These are phyloP conservation scores for Phoma herbarum DNA, from an alignment of 2,329 filamentous ascomycete genomes.

Conservation along the genomic window DNA sequence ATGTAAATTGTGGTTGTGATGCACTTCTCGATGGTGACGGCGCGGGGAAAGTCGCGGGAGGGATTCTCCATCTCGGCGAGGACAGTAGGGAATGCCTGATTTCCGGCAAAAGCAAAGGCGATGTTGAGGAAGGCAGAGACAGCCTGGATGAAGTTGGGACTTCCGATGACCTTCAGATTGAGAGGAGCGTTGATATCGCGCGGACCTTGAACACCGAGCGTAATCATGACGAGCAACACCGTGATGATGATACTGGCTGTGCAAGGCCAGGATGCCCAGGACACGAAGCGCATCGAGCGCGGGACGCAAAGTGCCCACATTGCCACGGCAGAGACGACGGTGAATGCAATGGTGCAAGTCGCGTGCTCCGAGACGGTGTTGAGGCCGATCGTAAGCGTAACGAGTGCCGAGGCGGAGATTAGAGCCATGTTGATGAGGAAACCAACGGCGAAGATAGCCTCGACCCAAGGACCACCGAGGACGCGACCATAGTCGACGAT, in stretches of 20 bases:
- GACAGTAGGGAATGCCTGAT: slow-evolving; percentile 41
- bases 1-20: slow-evolving; percentile 32
- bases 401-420: slow-evolving; percentile 38
- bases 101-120: slow-evolving; percentile 40
- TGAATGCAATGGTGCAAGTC: slow-evolving; percentile 41
- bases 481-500: slow-evolving; percentile 43
- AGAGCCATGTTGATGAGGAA: slow-evolving; percentile 44
- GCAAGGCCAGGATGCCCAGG: slow-evolving; percentile 40
- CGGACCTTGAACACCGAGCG: slow-evolving; percentile 37
- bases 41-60: slow-evolving; percentile 37
- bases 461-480: slow-evolving; percentile 37
- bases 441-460: slow-evolving; percentile 37
- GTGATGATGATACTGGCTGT: slow-evolving; percentile 34
- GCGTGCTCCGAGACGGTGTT: slow-evolving; percentile 41
- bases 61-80: slow-evolving; percentile 41
- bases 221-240: slow-evolving; percentile 40
- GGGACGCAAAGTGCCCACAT: slow-evolving; percentile 43
- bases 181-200: slow-evolving; percentile 31
- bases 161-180: slow-evolving; percentile 35
- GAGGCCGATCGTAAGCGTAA: slow-evolving; percentile 41
- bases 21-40: slow-evolving; percentile 40
- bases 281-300: slow-evolving; percentile 41
- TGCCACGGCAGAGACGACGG: slow-evolving; percentile 33
- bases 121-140: slow-evolving; percentile 40
- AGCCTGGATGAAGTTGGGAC: slow-evolving; percentile 34